Conservation (phyloP, 352 stramenopile genomes). For the Phytophthora boehmeriae region DNA sequence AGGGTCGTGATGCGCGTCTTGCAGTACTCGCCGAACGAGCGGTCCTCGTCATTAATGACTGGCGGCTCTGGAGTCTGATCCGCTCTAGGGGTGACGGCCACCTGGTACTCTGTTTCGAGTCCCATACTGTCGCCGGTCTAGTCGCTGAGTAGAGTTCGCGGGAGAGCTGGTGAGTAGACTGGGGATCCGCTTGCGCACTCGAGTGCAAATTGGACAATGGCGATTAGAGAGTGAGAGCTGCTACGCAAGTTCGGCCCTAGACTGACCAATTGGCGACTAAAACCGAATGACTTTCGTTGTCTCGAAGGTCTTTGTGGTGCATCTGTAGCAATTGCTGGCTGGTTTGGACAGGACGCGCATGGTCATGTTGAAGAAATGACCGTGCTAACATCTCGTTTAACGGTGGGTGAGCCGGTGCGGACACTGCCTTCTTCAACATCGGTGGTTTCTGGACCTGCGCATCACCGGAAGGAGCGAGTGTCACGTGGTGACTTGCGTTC, state of each 20-base stretch:
- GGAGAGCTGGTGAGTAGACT: slow-evolving; percentile 1
- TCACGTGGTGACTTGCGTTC: slow-evolving; percentile 13
- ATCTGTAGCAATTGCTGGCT: too few species aligned
- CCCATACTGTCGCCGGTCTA: slow-evolving; percentile 12
- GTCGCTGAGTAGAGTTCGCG: neutral
- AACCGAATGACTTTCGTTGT: too few species aligned
- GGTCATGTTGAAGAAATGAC: slow-evolving; percentile 26
- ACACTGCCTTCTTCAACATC: neutral
- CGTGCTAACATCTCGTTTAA: slow-evolving; percentile 4
- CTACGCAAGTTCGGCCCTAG: neutral
- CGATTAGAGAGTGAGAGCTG: neutral
- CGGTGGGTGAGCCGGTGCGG: slow-evolving; percentile 8
- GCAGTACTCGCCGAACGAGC: slow-evolving; percentile 43
- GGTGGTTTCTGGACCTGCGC: neutral
- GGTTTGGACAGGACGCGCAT: slow-evolving; percentile 7
- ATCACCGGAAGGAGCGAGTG: neutral
- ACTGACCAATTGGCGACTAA: neutral
- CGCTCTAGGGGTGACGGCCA: slow-evolving; percentile 32
- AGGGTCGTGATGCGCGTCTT: slow-evolving; percentile 45
- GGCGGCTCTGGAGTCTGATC: slow-evolving; percentile 25
- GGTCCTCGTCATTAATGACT: slow-evolving; percentile 29
- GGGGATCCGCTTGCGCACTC: slow-evolving; percentile 8
- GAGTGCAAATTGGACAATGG: slow-evolving; percentile 21
- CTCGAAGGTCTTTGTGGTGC: too few species aligned
- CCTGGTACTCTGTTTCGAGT: slow-evolving; percentile 32